Base-by-base conservation (phyloP, 2,329 filamentous ascomycete genomes). In the Trichoderma aggressivum region DNA sequence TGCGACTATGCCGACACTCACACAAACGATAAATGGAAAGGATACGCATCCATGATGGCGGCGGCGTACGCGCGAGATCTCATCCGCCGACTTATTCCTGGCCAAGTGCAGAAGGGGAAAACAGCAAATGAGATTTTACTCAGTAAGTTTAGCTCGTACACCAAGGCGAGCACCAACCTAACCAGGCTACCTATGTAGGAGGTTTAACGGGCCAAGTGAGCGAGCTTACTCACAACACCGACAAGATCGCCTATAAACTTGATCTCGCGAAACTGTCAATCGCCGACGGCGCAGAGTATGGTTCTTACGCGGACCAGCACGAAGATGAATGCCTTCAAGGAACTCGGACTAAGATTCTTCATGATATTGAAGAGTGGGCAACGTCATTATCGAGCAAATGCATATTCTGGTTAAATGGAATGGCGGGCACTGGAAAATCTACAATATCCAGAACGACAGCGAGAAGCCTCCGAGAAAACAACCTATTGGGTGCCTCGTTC, bases 381-480 rank as follows among this genome's bases (percentile, higher is more conserved):
- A 47, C 43, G 5, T 11, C 43, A 47, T 5, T 11, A 47, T 6
- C 3, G 5, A 21, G 43, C 3, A 21, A 47, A 47, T 47, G 43
- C 8, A 47, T 47, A 21, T 47, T 47, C 43, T 47, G 43, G 43
- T 6, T 47, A 11, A 47, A 21, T 6, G 43, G 43, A 10, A 21
- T 47, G 43, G 43, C 43, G 0, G 43, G 43, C 1, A 47, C 43
- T 0, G 43, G 43, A 1, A 47, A 47, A 55, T 55, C 50, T 14
- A 55, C 50, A 0, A 47, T 47, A n/a, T n/a, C 8, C 8, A n/a
- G 43, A 0, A 47, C 43, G 3, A 5, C 21, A 5, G 18, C 39
- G 2, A 47, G 3, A n/a, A 0, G 0, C 2, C 1, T 47, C 6
- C 3, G 5, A n/a, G 8, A 0, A 5, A 47, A 47, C n/a, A 1